Percentiles rank a stretch among this genome's conserved stretches.
Evolutionary conservation across 129 eudicot genomes (phyloP).

Genomic region (Flaveria bidentis): DNA sequence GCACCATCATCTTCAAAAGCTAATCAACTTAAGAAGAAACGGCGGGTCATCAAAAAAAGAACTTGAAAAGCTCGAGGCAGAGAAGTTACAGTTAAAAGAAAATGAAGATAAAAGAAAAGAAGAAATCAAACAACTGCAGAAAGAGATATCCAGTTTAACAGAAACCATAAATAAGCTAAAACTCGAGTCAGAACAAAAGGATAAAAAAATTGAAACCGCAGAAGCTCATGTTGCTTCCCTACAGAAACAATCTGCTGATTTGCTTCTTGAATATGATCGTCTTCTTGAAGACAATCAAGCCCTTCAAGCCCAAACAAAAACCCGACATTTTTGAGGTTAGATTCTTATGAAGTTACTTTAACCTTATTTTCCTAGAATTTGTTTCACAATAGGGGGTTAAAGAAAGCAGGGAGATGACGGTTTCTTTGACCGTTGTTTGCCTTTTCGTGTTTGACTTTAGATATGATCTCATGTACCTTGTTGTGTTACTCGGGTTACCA

Average conservation of each 20-base stretch:
- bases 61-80: constrained; percentile 79
- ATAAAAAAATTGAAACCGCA: constrained; percentile 70
- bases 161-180: constrained; percentile 63
- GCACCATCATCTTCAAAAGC: constrained; percentile 77
- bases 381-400: background rate
- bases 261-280: constrained; percentile 91
- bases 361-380: constrained; percentile 13
- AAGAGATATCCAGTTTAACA: constrained; percentile 50
- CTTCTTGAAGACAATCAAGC: constrained; percentile 82
- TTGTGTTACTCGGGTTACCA: constrained; percentile 13
- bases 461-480: constrained; percentile 18
- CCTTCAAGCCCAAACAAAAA: constrained; percentile 67
- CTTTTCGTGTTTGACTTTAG: constrained; percentile 29
- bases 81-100: constrained; percentile 65
- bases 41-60: constrained; percentile 63
- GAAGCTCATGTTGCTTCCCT: constrained; percentile 89
- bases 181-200: constrained; percentile 63
- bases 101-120: constrained; percentile 67
- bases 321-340: constrained; percentile 32
- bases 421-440: constrained; percentile 18
- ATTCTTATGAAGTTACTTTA: constrained; percentile 5
- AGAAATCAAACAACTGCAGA: constrained; percentile 55
- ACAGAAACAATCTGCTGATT: constrained; percentile 93
- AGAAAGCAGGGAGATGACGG: constrained; percentile 8
- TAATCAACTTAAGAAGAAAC: constrained; percentile 52